Conservation (phyloP, 164 flowering plant species). For the Tetrastigma voinierianum region DNA sequence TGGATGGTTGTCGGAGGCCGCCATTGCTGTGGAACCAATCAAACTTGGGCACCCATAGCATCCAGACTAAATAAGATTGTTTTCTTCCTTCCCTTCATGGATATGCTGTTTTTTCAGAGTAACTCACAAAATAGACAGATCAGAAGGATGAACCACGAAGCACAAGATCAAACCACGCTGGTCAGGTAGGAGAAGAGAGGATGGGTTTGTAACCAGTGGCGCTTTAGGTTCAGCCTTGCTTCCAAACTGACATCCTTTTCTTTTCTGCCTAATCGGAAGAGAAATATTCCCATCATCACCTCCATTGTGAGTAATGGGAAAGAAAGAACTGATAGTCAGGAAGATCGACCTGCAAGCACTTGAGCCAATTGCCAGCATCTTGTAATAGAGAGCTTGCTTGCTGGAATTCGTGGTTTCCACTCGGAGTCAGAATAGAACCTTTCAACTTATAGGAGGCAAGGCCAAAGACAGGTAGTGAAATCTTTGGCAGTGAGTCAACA, state of each 20-base stretch:
- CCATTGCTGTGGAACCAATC: too few species aligned
- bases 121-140: neutral
- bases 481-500: slow-evolving; percentile 28
- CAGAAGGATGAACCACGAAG: neutral
- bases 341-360: slow-evolving; percentile 44
- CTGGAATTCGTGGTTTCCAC: slow-evolving; percentile 40
- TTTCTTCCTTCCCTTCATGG: neutral
- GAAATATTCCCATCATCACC: slow-evolving; percentile 22
- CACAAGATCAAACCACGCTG: neutral
- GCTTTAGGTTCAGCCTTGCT: neutral
- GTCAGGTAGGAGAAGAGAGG: neutral
- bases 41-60: too few species aligned
- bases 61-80: too few species aligned
- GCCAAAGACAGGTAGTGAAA: slow-evolving; percentile 66
- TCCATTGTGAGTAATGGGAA: slow-evolving; percentile 36
- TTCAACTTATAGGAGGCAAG: slow-evolving; percentile 74
- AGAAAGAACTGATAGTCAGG: slow-evolving; percentile 65
- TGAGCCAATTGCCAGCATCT: slow-evolving; percentile 64
- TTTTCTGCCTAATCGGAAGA: too few species aligned
- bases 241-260: neutral
- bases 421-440: slow-evolving; percentile 49
- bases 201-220: neutral
- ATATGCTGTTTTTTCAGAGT: neutral
- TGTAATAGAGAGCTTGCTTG: slow-evolving; percentile 43
- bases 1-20: too few species aligned